Evolutionary conservation across 768 basidiomycete genomes (phyloP).

Genomic region (Atractiella rhizophila): DNA sequence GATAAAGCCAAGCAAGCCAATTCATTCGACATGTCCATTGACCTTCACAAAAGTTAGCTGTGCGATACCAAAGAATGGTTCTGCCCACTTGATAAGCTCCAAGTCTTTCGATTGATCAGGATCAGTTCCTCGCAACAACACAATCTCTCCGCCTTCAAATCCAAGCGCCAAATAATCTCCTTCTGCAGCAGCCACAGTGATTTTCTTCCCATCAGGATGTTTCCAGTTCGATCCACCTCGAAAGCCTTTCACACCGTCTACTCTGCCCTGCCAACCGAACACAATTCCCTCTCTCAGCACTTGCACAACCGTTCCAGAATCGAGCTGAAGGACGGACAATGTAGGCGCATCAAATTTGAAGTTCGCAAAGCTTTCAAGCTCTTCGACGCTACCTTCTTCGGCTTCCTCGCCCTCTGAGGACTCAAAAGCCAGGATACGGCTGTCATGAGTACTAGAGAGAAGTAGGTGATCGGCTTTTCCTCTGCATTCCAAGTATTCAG

Average conservation of each 20-base stretch:
- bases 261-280: slow-evolving; percentile 48
- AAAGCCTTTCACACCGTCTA: slow-evolving; percentile 29
- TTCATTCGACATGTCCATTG: slow-evolving; percentile 23
- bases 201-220: slow-evolving; percentile 4
- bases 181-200: slow-evolving; percentile 7
- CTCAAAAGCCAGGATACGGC: slow-evolving; percentile 10
- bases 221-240: slow-evolving; percentile 5
- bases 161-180: slow-evolving; percentile 9
- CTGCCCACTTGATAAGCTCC: no score
- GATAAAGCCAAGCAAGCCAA: slow-evolving; percentile 41
- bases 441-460: neutral
- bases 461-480: neutral
- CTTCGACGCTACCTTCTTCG: slow-evolving; percentile 19
- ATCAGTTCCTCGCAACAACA: slow-evolving; percentile 29
- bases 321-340: slow-evolving; percentile 37
- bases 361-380: slow-evolving; percentile 24
- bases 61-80: no score
- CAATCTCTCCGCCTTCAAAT: slow-evolving; percentile 21
- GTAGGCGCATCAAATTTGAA: slow-evolving; percentile 34
- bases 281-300: no score
- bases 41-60: neutral
- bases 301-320: no score
- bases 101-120: slow-evolving; percentile 1
- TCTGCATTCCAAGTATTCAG: no score
- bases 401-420: no score